Evolutionary conservation across 2,329 filamentous ascomycete genomes (phyloP).

Genomic region (Fusarium hainanense): DNA sequence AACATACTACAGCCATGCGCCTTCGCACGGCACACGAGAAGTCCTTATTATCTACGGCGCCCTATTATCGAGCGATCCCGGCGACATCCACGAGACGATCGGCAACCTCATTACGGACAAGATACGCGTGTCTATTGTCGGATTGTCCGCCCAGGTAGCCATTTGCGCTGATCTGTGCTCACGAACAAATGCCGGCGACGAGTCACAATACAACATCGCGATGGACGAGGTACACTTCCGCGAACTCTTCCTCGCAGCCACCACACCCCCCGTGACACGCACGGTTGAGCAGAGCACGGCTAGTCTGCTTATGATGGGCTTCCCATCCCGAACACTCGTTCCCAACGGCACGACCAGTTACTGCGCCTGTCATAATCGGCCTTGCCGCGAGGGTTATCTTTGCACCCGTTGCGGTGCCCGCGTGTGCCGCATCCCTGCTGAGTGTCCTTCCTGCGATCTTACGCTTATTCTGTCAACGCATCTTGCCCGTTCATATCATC

Average conservation of each 20-base stretch:
- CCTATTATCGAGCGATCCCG: slow-evolving; percentile 88
- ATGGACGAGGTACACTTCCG: slow-evolving; percentile 81
- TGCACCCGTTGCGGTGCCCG: slow-evolving; percentile 90
- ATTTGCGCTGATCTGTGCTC: slow-evolving; percentile 90
- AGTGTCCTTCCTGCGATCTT: slow-evolving; percentile 90
- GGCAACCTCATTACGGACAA: slow-evolving; percentile 80
- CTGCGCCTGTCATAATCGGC: slow-evolving; percentile 90
- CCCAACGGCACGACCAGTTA: slow-evolving; percentile 73
- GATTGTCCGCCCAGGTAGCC: slow-evolving; percentile 89
- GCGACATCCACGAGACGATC: slow-evolving; percentile 94
- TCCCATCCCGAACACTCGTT: slow-evolving; percentile 86
- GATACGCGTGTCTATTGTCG: slow-evolving; percentile 89
- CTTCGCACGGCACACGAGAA: slow-evolving; percentile 92
- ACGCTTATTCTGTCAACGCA: slow-evolving; percentile 96
- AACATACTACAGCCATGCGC: slow-evolving; percentile 73
- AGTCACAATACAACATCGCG: slow-evolving; percentile 81
- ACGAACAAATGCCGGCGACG: slow-evolving; percentile 86
- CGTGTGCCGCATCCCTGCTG: slow-evolving; percentile 88
- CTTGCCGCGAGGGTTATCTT: slow-evolving; percentile 85
- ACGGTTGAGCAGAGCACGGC: slow-evolving; percentile 68
- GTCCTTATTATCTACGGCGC: slow-evolving; percentile 93
- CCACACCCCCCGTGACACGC: slow-evolving; percentile 87
- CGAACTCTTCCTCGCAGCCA: slow-evolving; percentile 88
- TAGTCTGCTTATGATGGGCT: slow-evolving; percentile 95
- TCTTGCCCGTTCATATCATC: slow-evolving; percentile 91